A percentile compares a stretch with the other conserved stretches of the same genome.
Conservation (phyloP, 2,329 filamentous ascomycete species). For the Lasiodiplodia sp. region DNA sequence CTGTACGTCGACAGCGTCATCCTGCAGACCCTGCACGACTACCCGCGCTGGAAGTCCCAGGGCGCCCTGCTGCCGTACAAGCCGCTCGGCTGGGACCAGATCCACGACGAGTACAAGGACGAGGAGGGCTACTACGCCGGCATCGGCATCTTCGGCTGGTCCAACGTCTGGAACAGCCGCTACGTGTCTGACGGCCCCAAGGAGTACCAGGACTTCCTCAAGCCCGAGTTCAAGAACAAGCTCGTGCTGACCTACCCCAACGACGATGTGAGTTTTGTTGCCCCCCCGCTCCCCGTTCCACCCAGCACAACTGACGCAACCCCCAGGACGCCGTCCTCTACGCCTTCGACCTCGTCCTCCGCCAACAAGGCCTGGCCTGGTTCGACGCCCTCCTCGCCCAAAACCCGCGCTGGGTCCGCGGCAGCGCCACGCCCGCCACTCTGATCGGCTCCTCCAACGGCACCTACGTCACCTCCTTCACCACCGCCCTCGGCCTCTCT, state of each 20-base stretch:
- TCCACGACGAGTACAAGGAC: conserved; percentile 54
- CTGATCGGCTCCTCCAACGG: conserved; percentile 42
- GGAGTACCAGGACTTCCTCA: conserved; percentile 54
- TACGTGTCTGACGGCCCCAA: conserved; percentile 44
- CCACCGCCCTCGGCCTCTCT: conserved; percentile 24
- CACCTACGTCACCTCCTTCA: conserved; percentile 36
- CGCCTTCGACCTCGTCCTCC: conserved; percentile 47
- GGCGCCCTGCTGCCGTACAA: conserved; percentile 59
- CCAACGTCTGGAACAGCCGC: conserved; percentile 49
- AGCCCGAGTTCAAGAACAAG: conserved; percentile 61
- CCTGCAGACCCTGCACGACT: conserved; percentile 62
- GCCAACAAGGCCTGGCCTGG: conserved; percentile 55
- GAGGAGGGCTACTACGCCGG: conserved; percentile 53
- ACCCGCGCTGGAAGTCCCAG: conserved; percentile 58
- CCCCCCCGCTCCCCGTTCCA: too few species aligned
- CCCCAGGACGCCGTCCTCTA: conserved; percentile 59
- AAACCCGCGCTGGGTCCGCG: conserved; percentile 62
- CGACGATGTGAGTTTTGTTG: conserved; percentile 53
- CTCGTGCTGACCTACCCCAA: conserved; percentile 64
- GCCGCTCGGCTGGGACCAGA: conserved; percentile 54
- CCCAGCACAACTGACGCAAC: accelerated
- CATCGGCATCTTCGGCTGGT: conserved; percentile 45
- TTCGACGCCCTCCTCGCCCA: conserved; percentile 57
- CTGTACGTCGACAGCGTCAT: conserved; percentile 54
- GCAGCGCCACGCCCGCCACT: conserved; percentile 53